phyloP scores from a whole-genome alignment of 2,329 filamentous ascomycete species.

The Sclerotinia minor region DNA sequence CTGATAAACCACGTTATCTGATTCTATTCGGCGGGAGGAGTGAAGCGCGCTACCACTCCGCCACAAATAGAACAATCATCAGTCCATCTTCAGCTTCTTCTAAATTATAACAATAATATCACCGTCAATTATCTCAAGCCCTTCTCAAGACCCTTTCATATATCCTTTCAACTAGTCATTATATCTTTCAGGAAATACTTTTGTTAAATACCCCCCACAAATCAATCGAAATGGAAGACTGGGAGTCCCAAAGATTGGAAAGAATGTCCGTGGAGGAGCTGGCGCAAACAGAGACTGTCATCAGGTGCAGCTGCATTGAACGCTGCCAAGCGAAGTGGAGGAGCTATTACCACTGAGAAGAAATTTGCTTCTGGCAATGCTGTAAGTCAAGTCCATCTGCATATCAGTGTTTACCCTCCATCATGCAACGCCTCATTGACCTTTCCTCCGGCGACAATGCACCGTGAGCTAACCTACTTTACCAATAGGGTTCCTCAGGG shows the following conservation, averaged over 20 bases:
- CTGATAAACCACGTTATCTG: no score
- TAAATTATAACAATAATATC: slow-evolving; percentile 10
- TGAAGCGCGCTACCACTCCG: slow-evolving; percentile 8
- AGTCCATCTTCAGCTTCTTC: slow-evolving; percentile 16
- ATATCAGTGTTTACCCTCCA: neutral
- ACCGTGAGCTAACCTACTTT: slow-evolving; percentile 25
- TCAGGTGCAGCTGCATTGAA: slow-evolving; percentile 84
- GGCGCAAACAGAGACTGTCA: slow-evolving; percentile 68
- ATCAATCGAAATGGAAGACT: slow-evolving; percentile 63
- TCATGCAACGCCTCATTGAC: slow-evolving; percentile 16
- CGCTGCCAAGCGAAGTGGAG: slow-evolving; percentile 79
- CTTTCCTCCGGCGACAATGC: neutral
- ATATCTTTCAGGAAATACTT: neutral
- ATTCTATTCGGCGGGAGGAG: slow-evolving; percentile 26
- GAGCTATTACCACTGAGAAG: slow-evolving; percentile 84
- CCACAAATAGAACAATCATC: slow-evolving; percentile 20
- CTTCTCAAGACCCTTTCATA: no score
- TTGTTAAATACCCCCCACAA: slow-evolving; percentile 1
- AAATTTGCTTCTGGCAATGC: slow-evolving; percentile 78
- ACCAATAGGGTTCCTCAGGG: slow-evolving; percentile 42
- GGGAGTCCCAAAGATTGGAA: slow-evolving; percentile 92
- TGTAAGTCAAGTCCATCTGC: slow-evolving; percentile 54
- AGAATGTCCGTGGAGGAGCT: slow-evolving; percentile 70
- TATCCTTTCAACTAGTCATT: neutral
- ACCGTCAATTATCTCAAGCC: neutral